A percentile compares a stretch with the other conserved stretches of the same genome.
Conservation (phyloP, 2,329 filamentous ascomycete species). For the Fusarium tanahbumbuense region DNA sequence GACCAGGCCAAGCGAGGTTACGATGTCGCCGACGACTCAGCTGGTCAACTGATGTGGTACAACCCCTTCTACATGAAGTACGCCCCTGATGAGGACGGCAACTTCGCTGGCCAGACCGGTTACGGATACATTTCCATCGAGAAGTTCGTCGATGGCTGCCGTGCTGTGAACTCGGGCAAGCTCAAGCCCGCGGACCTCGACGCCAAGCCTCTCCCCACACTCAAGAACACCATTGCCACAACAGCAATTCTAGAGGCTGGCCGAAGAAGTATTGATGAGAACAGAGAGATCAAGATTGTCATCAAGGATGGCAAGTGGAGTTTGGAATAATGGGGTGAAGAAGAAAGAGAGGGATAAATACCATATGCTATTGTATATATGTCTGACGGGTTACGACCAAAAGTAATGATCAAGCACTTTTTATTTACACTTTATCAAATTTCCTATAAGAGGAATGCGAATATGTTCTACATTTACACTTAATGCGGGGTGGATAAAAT, state of each 20-base stretch:
- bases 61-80: slow-evolving; percentile 98
- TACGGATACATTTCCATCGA: slow-evolving; percentile 96
- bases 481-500: slow-evolving; percentile 30
- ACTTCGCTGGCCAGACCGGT: slow-evolving; percentile 90
- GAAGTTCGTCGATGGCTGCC: slow-evolving; percentile 92
- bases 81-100: slow-evolving; percentile 92
- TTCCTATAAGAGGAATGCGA: neutral
- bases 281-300: slow-evolving; percentile 79
- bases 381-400: slow-evolving; percentile 29
- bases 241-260: slow-evolving; percentile 93
- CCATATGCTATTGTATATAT: slow-evolving; percentile 15
- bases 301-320: slow-evolving; percentile 75
- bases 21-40: slow-evolving; percentile 87
- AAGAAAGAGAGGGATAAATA: slow-evolving; percentile 14
- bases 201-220: slow-evolving; percentile 81
- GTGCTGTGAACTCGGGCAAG: slow-evolving; percentile 78
- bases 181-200: slow-evolving; percentile 82
- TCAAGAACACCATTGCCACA: slow-evolving; percentile 90
- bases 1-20: slow-evolving; percentile 96
- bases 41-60: slow-evolving; percentile 80
- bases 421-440: neutral
- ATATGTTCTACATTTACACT: slow-evolving; percentile 5
- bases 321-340: slow-evolving; percentile 58
- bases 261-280: slow-evolving; percentile 84
- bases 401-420: slow-evolving; percentile 29